A percentile compares a stretch with the other conserved stretches of the same genome.
These are phyloP conservation scores for Knoxia roxburghii DNA, from an alignment of 257 asterid genomes.

Conservation along the genomic window DNA sequence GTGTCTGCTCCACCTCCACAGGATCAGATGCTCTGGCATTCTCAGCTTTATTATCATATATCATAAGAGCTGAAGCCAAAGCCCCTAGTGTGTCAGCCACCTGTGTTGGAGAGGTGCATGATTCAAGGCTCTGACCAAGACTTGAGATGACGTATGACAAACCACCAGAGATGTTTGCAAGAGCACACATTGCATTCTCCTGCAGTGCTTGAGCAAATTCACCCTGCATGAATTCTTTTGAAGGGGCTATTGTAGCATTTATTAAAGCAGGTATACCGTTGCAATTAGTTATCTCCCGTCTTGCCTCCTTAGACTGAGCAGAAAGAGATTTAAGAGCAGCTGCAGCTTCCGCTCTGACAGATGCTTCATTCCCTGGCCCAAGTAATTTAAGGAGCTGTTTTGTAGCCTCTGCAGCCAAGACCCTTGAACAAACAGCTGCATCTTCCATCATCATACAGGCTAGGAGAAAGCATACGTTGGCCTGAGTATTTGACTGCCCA, in stretches of 20 bases:
- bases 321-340: conserved; percentile 96
- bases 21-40: conserved; percentile 81
- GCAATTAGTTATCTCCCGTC: conserved; percentile 67
- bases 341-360: conserved; percentile 98
- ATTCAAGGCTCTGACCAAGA: conserved; percentile 97
- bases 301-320: conserved; percentile 85
- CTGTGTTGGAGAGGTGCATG: conserved; percentile 91
- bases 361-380: conserved; percentile 80
- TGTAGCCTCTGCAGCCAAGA: conserved; percentile 73
- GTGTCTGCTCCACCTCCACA: conserved; percentile 77
- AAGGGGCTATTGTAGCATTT: conserved; percentile 98
- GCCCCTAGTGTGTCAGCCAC: conserved; percentile 97
- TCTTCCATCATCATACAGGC: conserved; percentile 98
- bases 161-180: conserved; percentile 98
- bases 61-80: conserved; percentile 96
- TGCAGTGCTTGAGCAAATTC: conserved; percentile 99
- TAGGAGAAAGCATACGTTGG: conserved; percentile 92
- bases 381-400: conserved; percentile 82
- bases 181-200: conserved; percentile 99
- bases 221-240: conserved; percentile 99
- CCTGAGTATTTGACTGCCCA: conserved; percentile 85
- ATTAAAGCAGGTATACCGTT: conserved; percentile 91
- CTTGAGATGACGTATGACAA: conserved; percentile 88
- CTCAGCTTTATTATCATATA: conserved; percentile 85
- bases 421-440: conserved; percentile 72